phyloP scores from a whole-genome alignment of 139 green algal genomes.

The Chlorella vulgaris region DNA sequence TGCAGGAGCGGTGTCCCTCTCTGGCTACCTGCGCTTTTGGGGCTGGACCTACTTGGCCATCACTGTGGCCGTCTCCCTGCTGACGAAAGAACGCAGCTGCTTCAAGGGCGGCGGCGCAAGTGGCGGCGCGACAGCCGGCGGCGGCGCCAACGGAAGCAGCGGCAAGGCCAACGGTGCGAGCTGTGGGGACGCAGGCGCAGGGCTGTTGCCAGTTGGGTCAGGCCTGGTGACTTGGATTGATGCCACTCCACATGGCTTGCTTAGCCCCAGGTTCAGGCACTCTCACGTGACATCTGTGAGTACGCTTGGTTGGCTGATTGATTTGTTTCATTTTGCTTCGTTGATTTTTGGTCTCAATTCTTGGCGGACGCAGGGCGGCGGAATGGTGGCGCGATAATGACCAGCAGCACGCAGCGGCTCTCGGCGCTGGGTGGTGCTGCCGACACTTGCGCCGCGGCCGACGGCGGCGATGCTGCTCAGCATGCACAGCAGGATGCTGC shows the following conservation, averaged over 20 bases:
- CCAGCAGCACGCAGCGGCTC: background rate
- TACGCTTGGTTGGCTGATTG: no score
- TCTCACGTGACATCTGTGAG: no score
- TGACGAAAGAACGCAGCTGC: conserved; percentile 57
- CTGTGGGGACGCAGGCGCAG: background rate
- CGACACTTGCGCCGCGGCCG: background rate
- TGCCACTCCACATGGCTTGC: no score
- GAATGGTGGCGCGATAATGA: background rate
- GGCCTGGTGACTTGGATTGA: no score
- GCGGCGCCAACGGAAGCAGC: background rate
- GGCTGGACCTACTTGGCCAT: conserved; percentile 74
- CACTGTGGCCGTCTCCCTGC: conserved; percentile 65
- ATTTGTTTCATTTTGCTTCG: background rate
- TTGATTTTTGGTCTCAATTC: background rate
- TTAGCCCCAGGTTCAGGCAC: no score
- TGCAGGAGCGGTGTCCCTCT: conserved; percentile 66
- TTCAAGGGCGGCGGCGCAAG: background rate
- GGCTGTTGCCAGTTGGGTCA: background rate
- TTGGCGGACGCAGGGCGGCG: background rate
- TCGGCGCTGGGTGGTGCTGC: background rate
- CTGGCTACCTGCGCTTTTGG: conserved; percentile 86
- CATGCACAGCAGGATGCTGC: background rate
- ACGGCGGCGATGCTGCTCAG: background rate
- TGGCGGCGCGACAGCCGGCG: background rate
- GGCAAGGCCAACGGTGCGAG: background rate